phyloP scores from a whole-genome alignment of 768 basidiomycete genomes.

The Leucosporidium scottii region DNA sequence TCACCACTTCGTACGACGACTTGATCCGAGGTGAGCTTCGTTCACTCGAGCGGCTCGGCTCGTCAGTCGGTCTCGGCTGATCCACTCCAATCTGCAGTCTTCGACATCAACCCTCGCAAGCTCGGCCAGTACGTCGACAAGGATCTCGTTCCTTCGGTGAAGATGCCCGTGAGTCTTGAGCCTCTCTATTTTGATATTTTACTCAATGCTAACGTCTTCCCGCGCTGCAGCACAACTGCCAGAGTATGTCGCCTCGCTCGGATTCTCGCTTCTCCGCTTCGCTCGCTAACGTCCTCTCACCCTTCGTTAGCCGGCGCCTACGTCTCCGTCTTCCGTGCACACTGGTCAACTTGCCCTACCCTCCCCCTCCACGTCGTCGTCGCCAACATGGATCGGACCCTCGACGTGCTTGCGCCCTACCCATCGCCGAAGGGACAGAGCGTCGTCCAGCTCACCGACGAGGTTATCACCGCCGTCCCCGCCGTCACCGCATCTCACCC shows the following conservation, averaged over 20 bases:
- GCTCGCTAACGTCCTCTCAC: not conserved
- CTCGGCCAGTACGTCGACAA: not conserved
- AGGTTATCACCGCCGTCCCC: slow-evolving; percentile 43
- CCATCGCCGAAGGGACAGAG: too few species aligned
- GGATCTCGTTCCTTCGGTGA: not conserved
- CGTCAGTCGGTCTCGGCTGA: not conserved
- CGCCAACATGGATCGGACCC: slow-evolving; percentile 44
- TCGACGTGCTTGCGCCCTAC: slow-evolving; percentile 37
- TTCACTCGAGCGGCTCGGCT: too few species aligned
- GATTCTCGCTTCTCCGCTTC: not conserved
- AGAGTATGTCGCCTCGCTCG: not conserved
- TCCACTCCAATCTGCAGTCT: not conserved
- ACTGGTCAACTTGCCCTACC: slow-evolving; percentile 39
- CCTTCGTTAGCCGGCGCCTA: slow-evolving; percentile 39
- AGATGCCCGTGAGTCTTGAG: not conserved
- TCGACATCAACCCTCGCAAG: not conserved
- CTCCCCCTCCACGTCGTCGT: slow-evolving; percentile 34
- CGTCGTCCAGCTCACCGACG: slow-evolving; percentile 1
- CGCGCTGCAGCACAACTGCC: not conserved
- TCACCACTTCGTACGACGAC: slow-evolving; percentile 47
- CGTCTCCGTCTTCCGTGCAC: slow-evolving; percentile 46
- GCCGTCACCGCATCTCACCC: slow-evolving; percentile 45
- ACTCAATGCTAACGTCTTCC: too few species aligned
- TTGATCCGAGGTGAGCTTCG: slow-evolving; percentile 40
- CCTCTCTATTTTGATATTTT: not conserved